Evolutionary conservation across 345 rosid species (phyloP).

Genomic region (Aurinia saxatilis): DNA sequence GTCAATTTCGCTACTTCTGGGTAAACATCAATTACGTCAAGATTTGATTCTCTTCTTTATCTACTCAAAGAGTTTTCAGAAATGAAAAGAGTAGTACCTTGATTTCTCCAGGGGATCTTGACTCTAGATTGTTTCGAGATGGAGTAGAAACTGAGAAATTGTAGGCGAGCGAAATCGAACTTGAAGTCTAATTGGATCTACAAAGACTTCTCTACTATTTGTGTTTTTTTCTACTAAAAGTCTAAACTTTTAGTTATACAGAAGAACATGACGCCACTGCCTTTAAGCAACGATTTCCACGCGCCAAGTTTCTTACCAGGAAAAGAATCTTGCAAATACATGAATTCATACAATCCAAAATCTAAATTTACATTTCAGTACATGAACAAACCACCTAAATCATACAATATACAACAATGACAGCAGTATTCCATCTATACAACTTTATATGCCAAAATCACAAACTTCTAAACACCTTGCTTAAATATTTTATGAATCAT

Average conservation of each 20-base stretch:
- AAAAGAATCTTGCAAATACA: not conserved
- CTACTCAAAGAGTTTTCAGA: not conserved
- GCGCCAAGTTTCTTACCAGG: slow-evolving; percentile 4
- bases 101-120: not conserved
- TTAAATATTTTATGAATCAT: too few species aligned
- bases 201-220: not conserved
- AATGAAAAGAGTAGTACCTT: not conserved
- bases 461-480: not conserved
- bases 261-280: not conserved
- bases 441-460: not conserved
- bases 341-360: not conserved
- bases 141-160: not conserved
- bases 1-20: not conserved
- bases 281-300: slow-evolving; percentile 1
- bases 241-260: not conserved
- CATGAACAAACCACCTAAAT: not conserved
- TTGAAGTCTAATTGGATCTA: slow-evolving; percentile 9
- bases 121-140: not conserved
- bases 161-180: not conserved
- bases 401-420: too few species aligned
- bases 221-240: not conserved
- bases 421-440: not conserved
- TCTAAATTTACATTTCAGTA: not conserved
- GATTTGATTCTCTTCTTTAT: not conserved
- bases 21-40: slow-evolving; percentile 11